A percentile compares a stretch with the other conserved stretches of the same genome.
Conservation (phyloP, 208 protist genomes). For the Crithidia fasciculata region DNA sequence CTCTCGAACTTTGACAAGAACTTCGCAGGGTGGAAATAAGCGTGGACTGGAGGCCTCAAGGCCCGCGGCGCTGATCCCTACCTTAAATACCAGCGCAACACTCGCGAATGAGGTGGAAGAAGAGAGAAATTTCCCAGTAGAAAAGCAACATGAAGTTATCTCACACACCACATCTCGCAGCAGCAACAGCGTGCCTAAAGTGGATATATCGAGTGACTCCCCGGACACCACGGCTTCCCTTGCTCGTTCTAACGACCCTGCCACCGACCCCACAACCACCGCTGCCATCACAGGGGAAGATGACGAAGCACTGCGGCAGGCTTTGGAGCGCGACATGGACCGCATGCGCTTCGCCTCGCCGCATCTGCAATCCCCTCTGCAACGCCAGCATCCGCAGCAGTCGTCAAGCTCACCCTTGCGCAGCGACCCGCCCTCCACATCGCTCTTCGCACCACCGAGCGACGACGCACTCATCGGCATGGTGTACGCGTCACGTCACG, state of each 20-base stretch:
- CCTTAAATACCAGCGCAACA: too few relatives aligned
- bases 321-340: background rate
- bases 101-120: too few relatives aligned
- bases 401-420: background rate
- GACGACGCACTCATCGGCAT: background rate
- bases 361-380: background rate
- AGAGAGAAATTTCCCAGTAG: too few relatives aligned
- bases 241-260: background rate
- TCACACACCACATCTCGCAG: background rate
- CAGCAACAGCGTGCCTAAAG: background rate
- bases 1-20: too few relatives aligned
- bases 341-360: background rate
- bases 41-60: too few relatives aligned
- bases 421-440: background rate
- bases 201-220: background rate
- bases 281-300: background rate
- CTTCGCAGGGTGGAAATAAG: too few relatives aligned
- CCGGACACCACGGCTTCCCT: background rate
- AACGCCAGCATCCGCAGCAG: background rate
- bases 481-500: background rate
- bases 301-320: background rate
- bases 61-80: too few relatives aligned
- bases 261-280: background rate
- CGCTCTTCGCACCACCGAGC: background rate
- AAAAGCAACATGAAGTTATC: too few relatives aligned